Evolutionary conservation across 2,329 filamentous ascomycete species (phyloP).

Genomic region (Cadophora sp.): DNA sequence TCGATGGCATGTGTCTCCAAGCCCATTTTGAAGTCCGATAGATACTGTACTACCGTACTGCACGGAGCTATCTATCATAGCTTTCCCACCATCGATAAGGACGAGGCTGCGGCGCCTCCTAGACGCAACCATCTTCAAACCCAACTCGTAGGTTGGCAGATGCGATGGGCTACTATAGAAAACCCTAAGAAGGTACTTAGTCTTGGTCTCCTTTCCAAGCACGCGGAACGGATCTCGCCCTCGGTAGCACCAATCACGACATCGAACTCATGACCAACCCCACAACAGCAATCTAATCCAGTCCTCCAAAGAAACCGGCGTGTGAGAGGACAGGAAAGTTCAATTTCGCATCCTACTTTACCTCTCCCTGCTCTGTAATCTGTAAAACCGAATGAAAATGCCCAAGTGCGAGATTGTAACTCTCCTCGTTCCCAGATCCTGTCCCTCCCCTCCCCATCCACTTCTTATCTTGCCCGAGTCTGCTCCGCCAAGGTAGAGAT

Average conservation of each 20-base stretch:
- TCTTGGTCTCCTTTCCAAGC: not conserved
- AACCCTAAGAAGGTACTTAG: too few relatives aligned
- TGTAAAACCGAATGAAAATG: not conserved
- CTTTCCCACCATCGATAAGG: not conserved
- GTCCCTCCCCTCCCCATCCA: not conserved
- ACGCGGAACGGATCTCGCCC: not conserved
- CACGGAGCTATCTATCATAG: not conserved
- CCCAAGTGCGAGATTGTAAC: not conserved
- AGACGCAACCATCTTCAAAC: not conserved
- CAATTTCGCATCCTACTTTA: not conserved
- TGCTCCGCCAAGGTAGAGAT: slow-evolving; percentile 2
- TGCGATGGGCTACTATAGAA: not conserved
- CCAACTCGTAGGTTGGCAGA: not conserved
- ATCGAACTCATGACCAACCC: not conserved
- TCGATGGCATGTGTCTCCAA: not conserved
- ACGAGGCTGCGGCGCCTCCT: slow-evolving; percentile 10
- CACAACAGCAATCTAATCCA: not conserved
- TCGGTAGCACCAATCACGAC: slow-evolving; percentile 15
- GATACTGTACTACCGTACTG: too few relatives aligned
- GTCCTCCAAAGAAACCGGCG: not conserved
- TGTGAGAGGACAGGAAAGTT: not conserved
- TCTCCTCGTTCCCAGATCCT: not conserved
- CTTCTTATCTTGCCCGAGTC: not conserved
- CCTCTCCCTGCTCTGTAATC: not conserved
- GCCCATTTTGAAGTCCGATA: not conserved